Evolutionary conservation across 371 early-diverging fungal species (phyloP).

Genomic region (Rhizomucor pusillus): DNA sequence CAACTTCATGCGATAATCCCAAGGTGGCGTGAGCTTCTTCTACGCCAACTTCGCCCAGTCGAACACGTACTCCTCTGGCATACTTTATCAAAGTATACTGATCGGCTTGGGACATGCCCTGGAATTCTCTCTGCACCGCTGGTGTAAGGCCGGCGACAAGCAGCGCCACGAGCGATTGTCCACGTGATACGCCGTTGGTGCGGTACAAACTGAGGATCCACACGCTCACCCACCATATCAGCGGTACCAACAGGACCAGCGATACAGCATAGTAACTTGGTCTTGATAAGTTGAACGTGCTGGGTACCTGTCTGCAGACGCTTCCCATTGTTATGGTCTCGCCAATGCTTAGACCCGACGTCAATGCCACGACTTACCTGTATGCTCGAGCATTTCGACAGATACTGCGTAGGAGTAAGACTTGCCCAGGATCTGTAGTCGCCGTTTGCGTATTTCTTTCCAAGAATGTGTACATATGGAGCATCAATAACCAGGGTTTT

Average conservation of each 20-base stretch:
- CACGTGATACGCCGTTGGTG: constrained; percentile 15
- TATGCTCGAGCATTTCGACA: neutral
- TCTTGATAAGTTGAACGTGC: constrained; percentile 3
- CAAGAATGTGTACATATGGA: neutral
- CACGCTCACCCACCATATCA: constrained; percentile 12
- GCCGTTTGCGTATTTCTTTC: neutral
- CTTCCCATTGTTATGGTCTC: neutral
- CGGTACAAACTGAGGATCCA: constrained; percentile 13
- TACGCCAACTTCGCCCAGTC: constrained; percentile 2
- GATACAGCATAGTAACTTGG: neutral
- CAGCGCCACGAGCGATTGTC: constrained; percentile 11
- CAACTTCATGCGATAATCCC: constrained; percentile 4
- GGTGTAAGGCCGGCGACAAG: constrained; percentile 16
- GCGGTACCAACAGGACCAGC: constrained; percentile 2
- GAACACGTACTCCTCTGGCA: neutral
- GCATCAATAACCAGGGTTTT: constrained; percentile 1
- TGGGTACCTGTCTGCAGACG: neutral
- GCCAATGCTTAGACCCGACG: too few species aligned
- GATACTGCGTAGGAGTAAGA: neutral
- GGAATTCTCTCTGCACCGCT: constrained; percentile 3
- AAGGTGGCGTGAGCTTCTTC: neutral
- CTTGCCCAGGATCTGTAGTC: neutral
- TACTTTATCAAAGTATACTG: neutral
- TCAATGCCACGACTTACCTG: too few species aligned
- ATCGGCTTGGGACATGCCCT: constrained; percentile 13